A percentile compares a stretch with the other conserved stretches of the same genome.
Conservation (phyloP, 768 basidiomycete species). For the Hypholoma fasciculare region DNA sequence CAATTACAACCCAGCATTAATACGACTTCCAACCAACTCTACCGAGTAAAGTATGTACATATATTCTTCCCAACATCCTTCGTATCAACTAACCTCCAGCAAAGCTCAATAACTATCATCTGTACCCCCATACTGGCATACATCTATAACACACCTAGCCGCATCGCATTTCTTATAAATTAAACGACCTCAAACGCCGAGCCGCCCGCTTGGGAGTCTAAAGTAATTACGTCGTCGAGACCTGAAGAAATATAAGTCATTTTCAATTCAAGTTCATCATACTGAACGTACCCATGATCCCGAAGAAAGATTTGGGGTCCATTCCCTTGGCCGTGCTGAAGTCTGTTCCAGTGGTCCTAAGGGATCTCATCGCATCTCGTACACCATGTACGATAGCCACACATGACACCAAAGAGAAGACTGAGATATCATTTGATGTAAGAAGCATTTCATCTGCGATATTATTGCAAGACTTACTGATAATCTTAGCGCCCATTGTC, state of each 20-base stretch:
- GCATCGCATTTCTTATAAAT: background rate
- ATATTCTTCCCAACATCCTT: too few species aligned
- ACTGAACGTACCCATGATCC: slow-evolving; percentile 60
- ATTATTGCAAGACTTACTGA: slow-evolving; percentile 47
- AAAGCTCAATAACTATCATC: too few species aligned
- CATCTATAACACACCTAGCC: too few species aligned
- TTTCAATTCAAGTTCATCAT: background rate
- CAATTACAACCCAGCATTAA: too few species aligned
- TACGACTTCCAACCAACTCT: too few species aligned
- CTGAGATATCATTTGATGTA: slow-evolving; percentile 29
- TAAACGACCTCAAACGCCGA: slow-evolving; percentile 5
- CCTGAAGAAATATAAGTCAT: background rate
- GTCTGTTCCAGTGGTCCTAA: slow-evolving; percentile 80
- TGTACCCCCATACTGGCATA: too few species aligned
- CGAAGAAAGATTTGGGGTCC: slow-evolving; percentile 79
- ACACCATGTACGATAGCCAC: slow-evolving; percentile 77
- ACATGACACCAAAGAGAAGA: slow-evolving; percentile 76
- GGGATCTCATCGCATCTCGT: slow-evolving; percentile 69
- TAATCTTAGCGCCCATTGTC: slow-evolving; percentile 70
- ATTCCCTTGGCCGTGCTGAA: slow-evolving; percentile 60
- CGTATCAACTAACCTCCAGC: too few species aligned
- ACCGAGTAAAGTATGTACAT: too few species aligned
- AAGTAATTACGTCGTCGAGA: slow-evolving; percentile 5
- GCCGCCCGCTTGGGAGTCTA: slow-evolving; percentile 6
- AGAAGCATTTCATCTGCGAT: background rate